Percentiles rank a stretch among this genome's conserved stretches.
Evolutionary conservation across 2,329 filamentous ascomycete genomes (phyloP).

Genomic region (Penicillium sp.): DNA sequence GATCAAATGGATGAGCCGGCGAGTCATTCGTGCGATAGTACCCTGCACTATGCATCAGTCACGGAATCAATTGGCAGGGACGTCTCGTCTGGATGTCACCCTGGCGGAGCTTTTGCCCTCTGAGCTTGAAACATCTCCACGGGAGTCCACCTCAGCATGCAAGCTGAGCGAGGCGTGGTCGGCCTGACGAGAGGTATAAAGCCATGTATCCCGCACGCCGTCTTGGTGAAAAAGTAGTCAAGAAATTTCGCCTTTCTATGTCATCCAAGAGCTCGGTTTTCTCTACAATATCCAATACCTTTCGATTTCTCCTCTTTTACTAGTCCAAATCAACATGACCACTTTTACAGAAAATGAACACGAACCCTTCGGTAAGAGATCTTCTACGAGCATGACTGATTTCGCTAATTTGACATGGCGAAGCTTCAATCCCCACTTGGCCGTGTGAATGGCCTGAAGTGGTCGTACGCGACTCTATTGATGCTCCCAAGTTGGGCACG

Average conservation of each 20-base stretch:
- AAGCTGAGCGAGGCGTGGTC: conserved; percentile 7
- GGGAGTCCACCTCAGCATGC: not conserved
- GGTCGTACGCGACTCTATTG: conserved; percentile 10
- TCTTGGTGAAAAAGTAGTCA: not conserved
- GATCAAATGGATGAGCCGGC: no score
- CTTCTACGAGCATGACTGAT: conserved; percentile 1
- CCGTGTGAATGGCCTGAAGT: conserved; percentile 11
- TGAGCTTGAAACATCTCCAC: not conserved
- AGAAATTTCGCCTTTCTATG: not conserved
- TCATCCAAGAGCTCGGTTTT: conserved; percentile 4
- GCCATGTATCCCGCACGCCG: conserved; percentile 3
- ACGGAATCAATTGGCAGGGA: conserved; percentile 6
- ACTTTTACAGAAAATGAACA: conserved; percentile 2
- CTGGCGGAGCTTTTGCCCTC: not conserved
- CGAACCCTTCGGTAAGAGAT: conserved; percentile 1
- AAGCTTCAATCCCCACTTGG: conserved; percentile 6
- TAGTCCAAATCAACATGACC: not conserved
- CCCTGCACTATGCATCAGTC: no score
- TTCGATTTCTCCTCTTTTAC: conserved; percentile 6
- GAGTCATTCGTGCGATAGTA: no score
- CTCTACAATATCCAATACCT: not conserved
- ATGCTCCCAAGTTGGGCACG: conserved; percentile 7
- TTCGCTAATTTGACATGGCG: conserved; percentile 2
- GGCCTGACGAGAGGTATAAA: conserved; percentile 12
- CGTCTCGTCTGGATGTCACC: conserved; percentile 6